Percentiles rank a stretch among this genome's conserved stretches.
These are phyloP conservation scores for Fusarium praegraminearum DNA, from an alignment of 2,329 filamentous ascomycete species.

Conservation along the genomic window DNA sequence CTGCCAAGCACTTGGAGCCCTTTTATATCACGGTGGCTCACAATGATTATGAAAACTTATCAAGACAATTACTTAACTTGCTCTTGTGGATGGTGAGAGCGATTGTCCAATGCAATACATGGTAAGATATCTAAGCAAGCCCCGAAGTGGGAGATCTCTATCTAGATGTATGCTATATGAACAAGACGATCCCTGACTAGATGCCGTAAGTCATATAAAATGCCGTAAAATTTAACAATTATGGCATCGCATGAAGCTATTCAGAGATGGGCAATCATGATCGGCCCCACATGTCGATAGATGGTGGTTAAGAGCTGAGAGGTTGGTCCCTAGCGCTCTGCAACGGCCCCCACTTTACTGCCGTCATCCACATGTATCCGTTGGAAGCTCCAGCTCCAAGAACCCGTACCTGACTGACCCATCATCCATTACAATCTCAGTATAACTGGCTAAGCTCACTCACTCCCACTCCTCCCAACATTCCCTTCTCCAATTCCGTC, in stretches of 20 bases:
- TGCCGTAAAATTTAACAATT: not conserved
- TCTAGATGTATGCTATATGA: not conserved
- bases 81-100: not conserved
- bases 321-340: constrained; percentile 1
- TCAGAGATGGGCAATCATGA: not conserved
- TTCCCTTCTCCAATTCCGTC: constrained; percentile 18
- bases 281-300: constrained; percentile 16
- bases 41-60: constrained; percentile 7
- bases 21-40: constrained; percentile 12
- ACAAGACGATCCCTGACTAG: not conserved
- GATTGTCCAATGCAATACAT: not conserved
- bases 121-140: not conserved
- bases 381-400: constrained; percentile 24
- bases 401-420: constrained; percentile 3
- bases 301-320: not conserved
- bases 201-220: not conserved
- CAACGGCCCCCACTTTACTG: constrained; percentile 35
- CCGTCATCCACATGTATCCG: constrained; percentile 30
- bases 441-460: constrained; percentile 33
- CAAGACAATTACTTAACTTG: not conserved
- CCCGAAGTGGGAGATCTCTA: not conserved
- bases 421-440: constrained; percentile 8
- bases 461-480: constrained; percentile 23
- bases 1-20: not conserved
- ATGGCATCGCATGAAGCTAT: not conserved